Evolutionary conservation across 2,329 filamentous ascomycete genomes (phyloP), one percentile per base, ranked within the genome.

Genomic region (Cytospora piceicola): DNA sequence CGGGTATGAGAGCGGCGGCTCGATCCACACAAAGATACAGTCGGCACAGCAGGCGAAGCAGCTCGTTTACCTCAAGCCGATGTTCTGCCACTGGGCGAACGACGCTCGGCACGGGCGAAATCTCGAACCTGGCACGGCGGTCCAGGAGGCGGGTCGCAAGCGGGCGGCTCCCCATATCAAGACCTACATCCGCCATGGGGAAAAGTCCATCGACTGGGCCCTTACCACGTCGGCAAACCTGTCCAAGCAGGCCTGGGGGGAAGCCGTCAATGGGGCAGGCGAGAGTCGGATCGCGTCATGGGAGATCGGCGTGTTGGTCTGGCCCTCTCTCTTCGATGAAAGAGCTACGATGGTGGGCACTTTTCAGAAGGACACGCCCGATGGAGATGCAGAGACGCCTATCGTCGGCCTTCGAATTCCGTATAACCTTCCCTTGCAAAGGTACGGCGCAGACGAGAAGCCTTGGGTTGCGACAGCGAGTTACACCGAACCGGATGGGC

Each of bases 181-280:
- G 75, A 96, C 93, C 0, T 97, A 95, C 72, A 88, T 94, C 54
- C 86, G 91, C 5, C 93, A 83, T 70, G 77, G 79, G 61, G 70
- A 75, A n/a, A 72, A 78, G 22, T 76, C 77, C 0, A 88, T 96
- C 49, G 91, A 95, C 73, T 97, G 93, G 94, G 92, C 91, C 1
- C 81, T 97, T 69, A 75, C 96, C 2, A 96, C 92, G 0, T 95
- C 91, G n/a, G 93, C 93, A n/a, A 97, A 96, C 71, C 76, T 97
- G 2, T 95, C 91, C 1, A 94, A 89, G 68, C 93, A 96, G 76
- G 93, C 93, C 0, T 97, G 93, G 94, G 93, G 93, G 1, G 88
- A 90, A 46, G 81, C 84, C 3, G 75, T 75, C 1, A 86, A 84
- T 67, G 75, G 80, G 3, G 79, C 81, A 0, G 86, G 85, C 0